Evolutionary conservation across 331 rosid genomes (phyloP), one percentile per base, ranked within the genome.

Genomic region (Quercus phellos): DNA sequence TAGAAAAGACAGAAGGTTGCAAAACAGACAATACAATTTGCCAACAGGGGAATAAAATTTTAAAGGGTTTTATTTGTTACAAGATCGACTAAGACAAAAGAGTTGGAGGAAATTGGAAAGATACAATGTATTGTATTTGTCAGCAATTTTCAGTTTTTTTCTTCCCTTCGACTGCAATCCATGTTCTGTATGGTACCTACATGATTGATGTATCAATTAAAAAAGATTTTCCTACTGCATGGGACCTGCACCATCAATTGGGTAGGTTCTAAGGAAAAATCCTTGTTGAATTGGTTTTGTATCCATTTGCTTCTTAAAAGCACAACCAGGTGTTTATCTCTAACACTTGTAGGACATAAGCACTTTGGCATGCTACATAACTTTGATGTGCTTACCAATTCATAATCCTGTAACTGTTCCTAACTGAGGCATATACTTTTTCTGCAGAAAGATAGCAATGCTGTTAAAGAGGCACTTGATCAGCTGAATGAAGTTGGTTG

Each of bases 381-480:
- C 18, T 29, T 29, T 29, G 69, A 63, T 29, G 11, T 63, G 22
- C 42, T 29, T 61, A 29, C 42, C 68, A 29, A 61, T 27, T 61
- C 42, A 61, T n/a, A 14, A 7, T 61, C 24, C 51, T 34, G 71
- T 18, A 66, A 18, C 71, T 66, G 43, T 66, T 66, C 1, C 4
- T 10, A 69, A 59, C 56, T 64, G 79, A 81, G 19, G 43, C 46
- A 58, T 34, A 59, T 43, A 10, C 63, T 3, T 55, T 46, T 72
- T 69, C 26, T 85, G 88, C 89, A 94, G 99, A 94, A 92, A 78
- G 97, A 94, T 64, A 94, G 97, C 78, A 76, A 70, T 72, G 90
- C 88, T 30, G 97, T 90, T 51, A 92, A 89, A 86, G 95, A 89
- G 78, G 95, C 92, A 66, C 93, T 94, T 76, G 90, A 90, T 88